Base-by-base conservation (phyloP, 345 rosid genomes). In the Aquilaria yunnanensis region DNA sequence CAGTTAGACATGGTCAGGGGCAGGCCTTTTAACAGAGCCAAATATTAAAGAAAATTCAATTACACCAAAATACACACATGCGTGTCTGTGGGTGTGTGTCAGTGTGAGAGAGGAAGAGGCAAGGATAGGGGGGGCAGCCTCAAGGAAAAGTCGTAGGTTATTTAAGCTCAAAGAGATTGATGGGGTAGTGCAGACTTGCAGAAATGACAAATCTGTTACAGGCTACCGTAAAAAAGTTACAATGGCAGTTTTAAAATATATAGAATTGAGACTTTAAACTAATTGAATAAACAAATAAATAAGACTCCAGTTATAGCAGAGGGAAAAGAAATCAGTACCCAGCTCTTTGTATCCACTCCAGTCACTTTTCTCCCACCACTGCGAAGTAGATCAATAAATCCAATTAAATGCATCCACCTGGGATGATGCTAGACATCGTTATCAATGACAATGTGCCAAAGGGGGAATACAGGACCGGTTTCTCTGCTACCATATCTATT, bases 321-420 rank as follows among this genome's bases (percentile, higher is more conserved):
- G 61, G 23, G 54, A 46, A 60, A 74, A 69, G 30, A 60, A 43
- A 54, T 63, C 43, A 37, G 61, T 88, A 94, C 99, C 99, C 77
- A 94, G 85, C 77, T 94, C 99, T 84, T 90, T 94, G 92, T 94
- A 85, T 68, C 99, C 97, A 14, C 83, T 90, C 99, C 99, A 94
- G 77, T 94, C 84, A 81, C 99, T 90, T 80, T 94, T 94, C 92
- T 94, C 99, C 99, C 99, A 94, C 99, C 99, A 94, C 99, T 94
- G 99, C 77, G 90, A 94, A 86, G 72, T 74, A 86, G 77, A 85
- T 77, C 80, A 89, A 89, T 63, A 85, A 88, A 88, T 77, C 85
- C 77, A 75, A 83, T 82, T 92, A 87, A 83, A 83, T 51, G 81
- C 81, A 74, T 79, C 81, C 77, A 80, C 86, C 87, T 70, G 80